A percentile compares a stretch with the other conserved stretches of the same genome.
These are phyloP conservation scores for Alternaria ethzedia DNA, from an alignment of 2,329 filamentous ascomycete species.

Conservation along the genomic window DNA sequence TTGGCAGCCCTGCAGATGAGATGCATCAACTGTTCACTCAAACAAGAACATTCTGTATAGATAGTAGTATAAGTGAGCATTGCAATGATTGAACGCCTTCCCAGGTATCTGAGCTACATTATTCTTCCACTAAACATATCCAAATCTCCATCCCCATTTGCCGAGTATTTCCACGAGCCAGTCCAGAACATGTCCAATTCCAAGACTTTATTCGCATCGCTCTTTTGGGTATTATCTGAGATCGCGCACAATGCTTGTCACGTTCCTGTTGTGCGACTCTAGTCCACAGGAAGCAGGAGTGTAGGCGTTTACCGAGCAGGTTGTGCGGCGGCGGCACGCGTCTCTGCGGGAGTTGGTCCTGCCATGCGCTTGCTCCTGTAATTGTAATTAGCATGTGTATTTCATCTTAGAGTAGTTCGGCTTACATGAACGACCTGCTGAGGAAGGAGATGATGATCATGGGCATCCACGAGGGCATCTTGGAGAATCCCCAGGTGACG, in stretches of 20 bases:
- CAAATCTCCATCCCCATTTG: not conserved
- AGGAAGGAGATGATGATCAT: constrained; percentile 78
- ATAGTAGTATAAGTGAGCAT: not conserved
- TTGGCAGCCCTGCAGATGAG: constrained; percentile 14
- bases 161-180: not conserved
- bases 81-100: constrained; percentile 7
- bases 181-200: constrained; percentile 13
- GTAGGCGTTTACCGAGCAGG: constrained; percentile 7
- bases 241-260: not conserved
- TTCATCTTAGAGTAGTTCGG: not conserved
- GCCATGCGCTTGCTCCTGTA: constrained; percentile 20
- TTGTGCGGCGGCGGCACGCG: constrained; percentile 4
- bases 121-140: not conserved
- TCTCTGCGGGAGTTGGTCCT: constrained; percentile 8
- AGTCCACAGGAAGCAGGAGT: not conserved
- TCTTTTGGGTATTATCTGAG: not conserved
- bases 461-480: constrained; percentile 73
- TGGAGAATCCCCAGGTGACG: constrained; percentile 66
- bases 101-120: constrained; percentile 1
- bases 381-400: not conserved
- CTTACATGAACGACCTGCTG: constrained; percentile 79
- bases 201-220: constrained; percentile 15
- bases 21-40: not conserved
- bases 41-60: not conserved
- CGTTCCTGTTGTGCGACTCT: not conserved